phyloP scores from a whole-genome alignment of 2,329 filamentous ascomycete genomes.

The Cordyceps cicadae region DNA sequence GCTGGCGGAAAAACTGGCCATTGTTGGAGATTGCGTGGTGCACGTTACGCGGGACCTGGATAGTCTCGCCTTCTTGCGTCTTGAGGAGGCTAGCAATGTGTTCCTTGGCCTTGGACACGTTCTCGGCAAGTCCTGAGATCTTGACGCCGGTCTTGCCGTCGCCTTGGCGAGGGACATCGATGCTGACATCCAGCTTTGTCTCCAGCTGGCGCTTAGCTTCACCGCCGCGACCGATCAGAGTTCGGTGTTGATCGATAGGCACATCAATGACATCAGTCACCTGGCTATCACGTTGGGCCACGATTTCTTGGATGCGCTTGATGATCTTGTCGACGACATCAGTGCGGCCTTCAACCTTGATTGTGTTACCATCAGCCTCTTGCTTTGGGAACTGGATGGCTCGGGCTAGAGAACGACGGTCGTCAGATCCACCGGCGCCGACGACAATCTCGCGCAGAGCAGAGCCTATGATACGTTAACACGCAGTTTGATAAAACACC shows the following conservation, averaged over 20 bases:
- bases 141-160: conserved; percentile 78
- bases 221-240: conserved; percentile 85
- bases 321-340: conserved; percentile 85
- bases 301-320: conserved; percentile 70
- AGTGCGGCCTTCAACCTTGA: conserved; percentile 79
- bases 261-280: conserved; percentile 72
- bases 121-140: conserved; percentile 67
- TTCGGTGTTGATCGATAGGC: conserved; percentile 79
- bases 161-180: conserved; percentile 88
- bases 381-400: conserved; percentile 92
- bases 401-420: conserved; percentile 72
- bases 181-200: conserved; percentile 71
- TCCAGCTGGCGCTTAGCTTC: conserved; percentile 81
- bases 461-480: conserved; percentile 53
- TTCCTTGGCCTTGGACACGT: conserved; percentile 78
- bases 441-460: conserved; percentile 81
- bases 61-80: conserved; percentile 77
- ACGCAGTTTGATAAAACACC: conserved; percentile 8
- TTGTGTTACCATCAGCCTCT: conserved; percentile 71
- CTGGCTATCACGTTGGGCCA: conserved; percentile 76
- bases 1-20: conserved; percentile 85
- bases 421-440: conserved; percentile 81
- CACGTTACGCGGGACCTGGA: conserved; percentile 72
- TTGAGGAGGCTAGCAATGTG: conserved; percentile 75
- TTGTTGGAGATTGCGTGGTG: conserved; percentile 84